Conservation (phyloP, 2,329 filamentous ascomycete species). For the Thelonectria olida region DNA sequence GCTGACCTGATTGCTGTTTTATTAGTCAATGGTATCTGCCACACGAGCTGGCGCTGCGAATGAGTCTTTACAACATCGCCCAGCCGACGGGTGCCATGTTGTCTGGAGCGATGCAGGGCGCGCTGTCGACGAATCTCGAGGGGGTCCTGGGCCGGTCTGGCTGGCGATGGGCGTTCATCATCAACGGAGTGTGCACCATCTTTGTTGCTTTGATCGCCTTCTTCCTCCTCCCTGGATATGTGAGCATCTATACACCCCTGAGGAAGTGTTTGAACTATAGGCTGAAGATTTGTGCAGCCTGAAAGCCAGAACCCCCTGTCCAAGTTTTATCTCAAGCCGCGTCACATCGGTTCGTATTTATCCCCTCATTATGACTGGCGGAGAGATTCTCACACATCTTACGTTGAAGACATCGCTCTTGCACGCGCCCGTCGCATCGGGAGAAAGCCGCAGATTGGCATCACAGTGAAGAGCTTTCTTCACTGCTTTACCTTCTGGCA, state of each 20-base stretch:
- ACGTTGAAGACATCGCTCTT: slow-evolving; percentile 9
- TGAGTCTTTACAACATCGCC: slow-evolving; percentile 23
- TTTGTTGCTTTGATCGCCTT: not conserved
- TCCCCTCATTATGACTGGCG: not conserved
- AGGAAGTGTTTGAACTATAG: not conserved
- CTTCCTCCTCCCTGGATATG: slow-evolving; percentile 6
- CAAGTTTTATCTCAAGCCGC: slow-evolving; percentile 6
- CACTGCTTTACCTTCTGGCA: slow-evolving; percentile 4
- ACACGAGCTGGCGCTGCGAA: slow-evolving; percentile 14
- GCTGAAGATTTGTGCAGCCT: not conserved
- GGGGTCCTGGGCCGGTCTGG: slow-evolving; percentile 14
- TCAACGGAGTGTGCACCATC: slow-evolving; percentile 14
- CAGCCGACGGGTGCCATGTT: slow-evolving; percentile 22
- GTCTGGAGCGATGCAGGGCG: slow-evolving; percentile 22
- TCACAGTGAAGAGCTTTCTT: not conserved
- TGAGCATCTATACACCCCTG: not conserved
- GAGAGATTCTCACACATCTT: too few relatives aligned
- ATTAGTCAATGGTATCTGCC: slow-evolving; percentile 15
- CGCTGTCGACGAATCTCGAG: slow-evolving; percentile 13
- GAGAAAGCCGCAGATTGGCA: slow-evolving; percentile 5
- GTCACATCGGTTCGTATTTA: not conserved
- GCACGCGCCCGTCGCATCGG: not conserved
- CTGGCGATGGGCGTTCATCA: slow-evolving; percentile 26
- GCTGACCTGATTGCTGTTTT: too few relatives aligned
- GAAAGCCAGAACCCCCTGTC: not conserved